Percentiles rank a stretch among this genome's conserved stretches.
These are phyloP conservation scores for Globisporangium abappressorium DNA, from an alignment of 352 stramenopile genomes.

Conservation along the genomic window DNA sequence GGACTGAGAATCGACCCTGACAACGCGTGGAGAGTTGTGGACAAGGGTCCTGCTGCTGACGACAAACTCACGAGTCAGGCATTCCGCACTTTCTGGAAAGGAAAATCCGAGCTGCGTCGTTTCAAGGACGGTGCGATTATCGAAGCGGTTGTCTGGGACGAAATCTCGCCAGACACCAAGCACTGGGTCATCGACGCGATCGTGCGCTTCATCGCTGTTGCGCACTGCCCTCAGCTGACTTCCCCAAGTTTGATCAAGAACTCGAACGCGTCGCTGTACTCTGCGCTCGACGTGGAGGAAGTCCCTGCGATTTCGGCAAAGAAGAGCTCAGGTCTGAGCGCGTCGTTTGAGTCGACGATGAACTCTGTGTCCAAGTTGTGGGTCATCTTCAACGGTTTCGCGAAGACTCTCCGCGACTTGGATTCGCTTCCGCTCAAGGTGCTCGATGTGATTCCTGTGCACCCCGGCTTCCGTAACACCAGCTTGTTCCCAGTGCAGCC, in stretches of 20 bases:
- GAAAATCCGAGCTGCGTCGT: conserved; percentile 84
- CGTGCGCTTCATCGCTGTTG: conserved; percentile 67
- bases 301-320: conserved; percentile 32
- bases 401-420: conserved; percentile 69
- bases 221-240: conserved; percentile 58
- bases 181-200: conserved; percentile 72
- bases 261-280: conserved; percentile 72
- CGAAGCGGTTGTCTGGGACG: conserved; percentile 88
- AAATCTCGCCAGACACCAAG: conserved; percentile 62
- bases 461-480: conserved; percentile 84
- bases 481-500: conserved; percentile 78
- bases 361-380: conserved; percentile 73
- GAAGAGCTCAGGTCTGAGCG: conserved; percentile 30
- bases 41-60: conserved; percentile 87
- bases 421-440: conserved; percentile 86
- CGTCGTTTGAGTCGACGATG: conserved; percentile 73
- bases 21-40: conserved; percentile 79
- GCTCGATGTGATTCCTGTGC: conserved; percentile 71
- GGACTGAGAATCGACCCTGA: conserved; percentile 79
- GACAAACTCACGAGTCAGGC: conserved; percentile 56
- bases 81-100: conserved; percentile 89
- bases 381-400: conserved; percentile 79
- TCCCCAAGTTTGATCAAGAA: conserved; percentile 56
- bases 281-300: conserved; percentile 60
- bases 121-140: conserved; percentile 90